These are phyloP conservation scores for Polychytrium aggregatum DNA, from an alignment of 192 early-diverging fungal genomes.

Conservation along the genomic window DNA sequence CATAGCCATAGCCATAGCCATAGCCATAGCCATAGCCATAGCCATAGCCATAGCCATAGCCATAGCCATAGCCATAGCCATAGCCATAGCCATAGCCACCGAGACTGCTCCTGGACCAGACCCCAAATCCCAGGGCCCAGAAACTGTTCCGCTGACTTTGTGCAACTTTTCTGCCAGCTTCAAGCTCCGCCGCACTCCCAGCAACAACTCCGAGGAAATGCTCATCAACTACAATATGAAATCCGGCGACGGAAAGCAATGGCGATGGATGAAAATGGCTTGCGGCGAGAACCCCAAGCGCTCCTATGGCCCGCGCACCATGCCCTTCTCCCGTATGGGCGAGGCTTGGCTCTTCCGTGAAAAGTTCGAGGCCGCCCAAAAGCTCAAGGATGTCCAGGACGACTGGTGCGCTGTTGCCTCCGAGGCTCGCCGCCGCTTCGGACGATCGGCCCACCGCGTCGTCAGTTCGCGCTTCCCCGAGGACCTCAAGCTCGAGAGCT, in stretches of 20 bases:
- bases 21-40: no score
- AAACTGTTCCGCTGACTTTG: no score
- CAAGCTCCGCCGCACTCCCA: conserved; percentile 44
- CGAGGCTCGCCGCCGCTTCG: conserved; percentile 9
- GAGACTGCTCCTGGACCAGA: no score
- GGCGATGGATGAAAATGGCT: conserved; percentile 74
- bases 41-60: no score
- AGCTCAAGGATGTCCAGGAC: conserved; percentile 32
- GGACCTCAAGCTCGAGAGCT: conserved; percentile 40
- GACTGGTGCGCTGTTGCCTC: conserved; percentile 46
- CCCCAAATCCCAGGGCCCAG: no score
- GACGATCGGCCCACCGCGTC: conserved; percentile 16
- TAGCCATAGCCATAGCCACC: no score
- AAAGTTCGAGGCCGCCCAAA: conserved; percentile 39
- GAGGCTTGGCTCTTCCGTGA: conserved; percentile 56
- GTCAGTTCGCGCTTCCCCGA: conserved; percentile 46
- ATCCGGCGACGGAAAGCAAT: conserved; percentile 17
- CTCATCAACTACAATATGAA: conserved; percentile 36
- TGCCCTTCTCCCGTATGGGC: conserved; percentile 41
- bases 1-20: no score
- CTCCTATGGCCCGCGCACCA: conserved; percentile 9
- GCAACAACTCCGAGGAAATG: conserved; percentile 56
- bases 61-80: no score
- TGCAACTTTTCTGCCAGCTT: no score
- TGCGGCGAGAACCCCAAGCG: conserved; percentile 71